phyloP scores from a whole-genome alignment of 2,329 filamentous ascomycete species.

The Sphaerulina musiva region DNA sequence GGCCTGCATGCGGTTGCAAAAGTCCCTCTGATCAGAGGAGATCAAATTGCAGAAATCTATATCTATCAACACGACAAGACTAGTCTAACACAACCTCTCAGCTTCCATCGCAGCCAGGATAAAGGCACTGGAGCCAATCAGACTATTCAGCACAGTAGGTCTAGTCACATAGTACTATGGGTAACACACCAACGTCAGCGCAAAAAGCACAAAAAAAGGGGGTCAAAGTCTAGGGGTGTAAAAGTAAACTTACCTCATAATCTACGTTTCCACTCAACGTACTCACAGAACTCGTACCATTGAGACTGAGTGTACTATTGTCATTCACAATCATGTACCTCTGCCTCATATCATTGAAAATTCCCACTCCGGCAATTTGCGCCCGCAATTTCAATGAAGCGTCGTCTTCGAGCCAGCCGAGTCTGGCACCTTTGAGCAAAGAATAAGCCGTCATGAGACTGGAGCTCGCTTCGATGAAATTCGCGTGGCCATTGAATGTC shows the following conservation, averaged over 20 bases:
- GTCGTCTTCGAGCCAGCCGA: conserved; percentile 33
- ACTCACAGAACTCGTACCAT: conserved; percentile 46
- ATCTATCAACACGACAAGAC: not conserved
- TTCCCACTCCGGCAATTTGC: conserved; percentile 42
- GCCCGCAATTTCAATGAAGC: conserved; percentile 28
- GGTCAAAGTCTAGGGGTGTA: too few relatives aligned
- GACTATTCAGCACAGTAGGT: conserved; percentile 35
- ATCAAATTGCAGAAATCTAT: too few relatives aligned
- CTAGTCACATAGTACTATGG: conserved; percentile 41
- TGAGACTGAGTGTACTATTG: conserved; percentile 39
- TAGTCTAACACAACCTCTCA: conserved; percentile 17
- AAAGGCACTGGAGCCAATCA: conserved; percentile 38
- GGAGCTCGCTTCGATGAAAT: conserved; percentile 56
- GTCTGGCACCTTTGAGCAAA: conserved; percentile 43
- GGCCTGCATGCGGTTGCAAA: too few relatives aligned
- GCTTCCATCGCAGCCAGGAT: conserved; percentile 37
- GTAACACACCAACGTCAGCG: too few relatives aligned
- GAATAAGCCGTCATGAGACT: conserved; percentile 54
- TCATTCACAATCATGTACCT: conserved; percentile 41
- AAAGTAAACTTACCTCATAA: conserved; percentile 41
- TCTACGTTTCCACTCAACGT: conserved; percentile 46
- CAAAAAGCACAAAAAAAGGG: too few relatives aligned
- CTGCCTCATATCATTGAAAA: conserved; percentile 43
- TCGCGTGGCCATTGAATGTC: conserved; percentile 36
- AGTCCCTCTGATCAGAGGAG: too few relatives aligned